phyloP scores from a whole-genome alignment of 1,284 basidiomycete genomes.

The Spongispora temasekensis region DNA sequence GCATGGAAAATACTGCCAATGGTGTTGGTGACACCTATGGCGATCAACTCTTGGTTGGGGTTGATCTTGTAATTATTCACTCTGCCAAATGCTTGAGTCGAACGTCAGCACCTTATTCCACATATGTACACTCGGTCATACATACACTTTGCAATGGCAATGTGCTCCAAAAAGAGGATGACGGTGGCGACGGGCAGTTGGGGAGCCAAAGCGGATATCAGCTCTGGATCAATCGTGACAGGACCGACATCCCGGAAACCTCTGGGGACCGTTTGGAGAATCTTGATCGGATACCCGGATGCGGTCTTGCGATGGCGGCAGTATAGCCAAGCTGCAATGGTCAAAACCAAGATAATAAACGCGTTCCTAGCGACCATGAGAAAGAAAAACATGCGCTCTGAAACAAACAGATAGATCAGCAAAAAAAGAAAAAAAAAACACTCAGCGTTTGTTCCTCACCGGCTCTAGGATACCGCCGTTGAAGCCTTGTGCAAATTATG shows the following conservation, averaged over 20 bases:
- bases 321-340: conserved; percentile 84
- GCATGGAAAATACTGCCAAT: conserved; percentile 86
- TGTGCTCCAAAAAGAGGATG: conserved; percentile 94
- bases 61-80: conserved; percentile 98
- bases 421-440: no score
- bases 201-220: conserved; percentile 72
- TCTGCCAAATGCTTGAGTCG: conserved; percentile 81
- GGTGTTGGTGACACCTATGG: conserved; percentile 95
- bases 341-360: conserved; percentile 83
- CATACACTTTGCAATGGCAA: conserved; percentile 89
- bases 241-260: conserved; percentile 79
- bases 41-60: conserved; percentile 96
- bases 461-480: conserved; percentile 67
- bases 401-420: conserved; percentile 1
- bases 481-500: conserved; percentile 57
- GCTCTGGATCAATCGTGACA: conserved; percentile 63
- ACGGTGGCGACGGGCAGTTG: conserved; percentile 93
- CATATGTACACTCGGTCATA: not conserved
- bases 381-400: conserved; percentile 89
- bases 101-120: conserved; percentile 11
- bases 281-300: conserved; percentile 81
- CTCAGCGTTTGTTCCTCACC: conserved; percentile 45
- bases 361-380: conserved; percentile 83
- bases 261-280: conserved; percentile 82
- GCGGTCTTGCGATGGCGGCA: conserved; percentile 60